Evolutionary conservation across 768 basidiomycete species (phyloP), one percentile per base, ranked within the genome.

Genomic region (Agaricus subrufescens): DNA sequence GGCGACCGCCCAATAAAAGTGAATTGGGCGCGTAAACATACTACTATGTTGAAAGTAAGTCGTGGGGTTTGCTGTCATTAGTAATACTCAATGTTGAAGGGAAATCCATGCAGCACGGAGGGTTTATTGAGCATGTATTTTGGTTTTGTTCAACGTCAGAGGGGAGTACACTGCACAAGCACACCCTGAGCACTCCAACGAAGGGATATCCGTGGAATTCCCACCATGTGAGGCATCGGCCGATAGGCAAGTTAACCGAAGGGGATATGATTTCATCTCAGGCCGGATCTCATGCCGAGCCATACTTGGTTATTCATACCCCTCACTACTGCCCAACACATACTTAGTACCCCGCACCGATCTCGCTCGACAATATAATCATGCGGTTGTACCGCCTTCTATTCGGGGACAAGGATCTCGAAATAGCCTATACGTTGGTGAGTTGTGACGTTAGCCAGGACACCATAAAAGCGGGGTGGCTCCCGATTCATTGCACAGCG

Each of bases 361-460:
- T 50, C 48, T 50, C 31, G 50, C 19, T 47, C 43, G 47, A 27
- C 7, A 44, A 29, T n/a, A 63, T 62, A 62, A 59, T 63, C 62
- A 62, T 61, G 60, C 62, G 62, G 60, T 46, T 66, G 43, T 61
- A 59, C 19, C 55, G 57, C 39, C 48, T 61, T 29, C 48, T 67
- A 31, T 58, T 61, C 56, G 63, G 63, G 54, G 58, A 40, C 37
- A 62, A 59, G 44, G 53, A 58, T 37, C 50, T 44, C 25, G 57
- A 61, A 45, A 55, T 62, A 30, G 57, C 44, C 54, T 68, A 68
- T 52, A 62, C 57, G 27, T 53, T 69, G 64, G 67, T 68, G 63
- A 67, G 68, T 65, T 34, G 58, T 61, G 60, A 64, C 61, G 60
- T 62, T 64, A 60, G 26, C 3, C 15, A 34, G 39, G 42, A 30